A percentile compares a stretch with the other conserved stretches of the same genome.
phyloP scores from a whole-genome alignment of 306 rosid genomes.

The peach (Prunus persica) region Prunus_persica_NCBIv2 NC_034013.1:14460001-14460500 shows the following conservation, averaged over 20 bases:
- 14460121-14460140: conserved; percentile 60
- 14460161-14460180: conserved; percentile 71
- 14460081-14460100: conserved; percentile 57
- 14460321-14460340: conserved; percentile 85
- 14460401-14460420: conserved; percentile 89
- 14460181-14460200: conserved; percentile 80
- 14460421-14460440: conserved; percentile 73
- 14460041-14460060: conserved; percentile 37
- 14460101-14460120: conserved; percentile 64
- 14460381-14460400: conserved; percentile 55
- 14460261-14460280: conserved; percentile 65
- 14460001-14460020: neutral
- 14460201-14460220: conserved; percentile 87
- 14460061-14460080: conserved; percentile 14
- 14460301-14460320: conserved; percentile 70
- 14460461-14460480: conserved; percentile 48
- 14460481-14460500: conserved; percentile 53
- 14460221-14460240: conserved; percentile 89
- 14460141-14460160: conserved; percentile 78
- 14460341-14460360: conserved; percentile 82
- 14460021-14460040: conserved; percentile 13
- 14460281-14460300: conserved; percentile 79
- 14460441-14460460: conserved; percentile 56
- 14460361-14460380: conserved; percentile 51
- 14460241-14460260: conserved; percentile 75